phyloP scores from a whole-genome alignment of 2,329 filamentous ascomycete genomes.

The Diaporthe capsici region DNA sequence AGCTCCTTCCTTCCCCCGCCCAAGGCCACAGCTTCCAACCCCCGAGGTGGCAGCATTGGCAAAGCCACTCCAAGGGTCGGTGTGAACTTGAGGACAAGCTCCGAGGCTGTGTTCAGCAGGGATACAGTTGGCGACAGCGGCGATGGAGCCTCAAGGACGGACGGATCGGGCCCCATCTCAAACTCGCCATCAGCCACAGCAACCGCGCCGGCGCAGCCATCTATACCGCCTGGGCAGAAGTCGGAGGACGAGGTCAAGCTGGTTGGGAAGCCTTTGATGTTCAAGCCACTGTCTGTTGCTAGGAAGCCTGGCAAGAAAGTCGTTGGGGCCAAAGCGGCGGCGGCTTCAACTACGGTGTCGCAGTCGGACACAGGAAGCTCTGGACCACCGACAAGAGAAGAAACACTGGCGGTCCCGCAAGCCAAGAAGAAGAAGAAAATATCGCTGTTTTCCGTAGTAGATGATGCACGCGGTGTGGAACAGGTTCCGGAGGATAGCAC shows the following conservation, averaged over 20 bases:
- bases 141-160: conserved; percentile 42
- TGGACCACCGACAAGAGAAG: conserved; percentile 37
- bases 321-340: conserved; percentile 37
- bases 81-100: conserved; percentile 85
- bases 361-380: conserved; percentile 3
- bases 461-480: conserved; percentile 52
- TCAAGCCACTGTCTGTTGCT: conserved; percentile 88
- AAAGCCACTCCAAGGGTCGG: conserved; percentile 63
- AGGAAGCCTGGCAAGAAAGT: conserved; percentile 80
- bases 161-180: conserved; percentile 45
- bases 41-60: conserved; percentile 47
- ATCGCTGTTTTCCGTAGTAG: conserved; percentile 78
- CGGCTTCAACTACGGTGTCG: conserved; percentile 42
- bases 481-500: conserved; percentile 42
- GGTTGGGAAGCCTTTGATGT: conserved; percentile 86
- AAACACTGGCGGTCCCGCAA: conserved; percentile 40
- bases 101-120: conserved; percentile 84
- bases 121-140: conserved; percentile 47
- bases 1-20: conserved; percentile 90
- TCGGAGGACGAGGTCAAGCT: conserved; percentile 76
- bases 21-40: conserved; percentile 67
- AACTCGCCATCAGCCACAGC: conserved; percentile 58
- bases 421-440: conserved; percentile 67
- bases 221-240: conserved; percentile 69
- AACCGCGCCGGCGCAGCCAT: conserved; percentile 53